A percentile compares a stretch with the other conserved stretches of the same genome.
Conservation (phyloP, 257 asterid genomes). For the Capsicum rhomboideum region DNA sequence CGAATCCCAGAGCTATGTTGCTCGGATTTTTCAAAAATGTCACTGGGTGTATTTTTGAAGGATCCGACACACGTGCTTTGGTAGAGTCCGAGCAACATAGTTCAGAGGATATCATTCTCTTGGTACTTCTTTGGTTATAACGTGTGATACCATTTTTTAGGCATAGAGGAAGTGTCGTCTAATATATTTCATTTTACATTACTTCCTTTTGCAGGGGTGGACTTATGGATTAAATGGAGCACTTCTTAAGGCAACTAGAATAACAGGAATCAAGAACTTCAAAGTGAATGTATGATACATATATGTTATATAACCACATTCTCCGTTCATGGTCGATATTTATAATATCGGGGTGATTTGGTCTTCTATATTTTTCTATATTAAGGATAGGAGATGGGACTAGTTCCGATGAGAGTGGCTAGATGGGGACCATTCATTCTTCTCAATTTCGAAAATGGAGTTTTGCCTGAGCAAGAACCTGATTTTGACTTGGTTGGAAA, state of each 20-base stretch:
- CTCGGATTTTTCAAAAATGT: no score
- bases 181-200: background rate
- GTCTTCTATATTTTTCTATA: slow-evolving; percentile 5
- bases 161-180: background rate
- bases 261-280: slow-evolving; percentile 74
- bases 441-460: slow-evolving; percentile 37
- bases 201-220: slow-evolving; percentile 53
- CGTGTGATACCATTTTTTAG: background rate
- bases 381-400: slow-evolving; percentile 74
- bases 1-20: background rate
- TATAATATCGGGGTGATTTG: background rate
- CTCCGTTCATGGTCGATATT: background rate
- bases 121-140: background rate
- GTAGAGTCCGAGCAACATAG: no score
- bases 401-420: slow-evolving; percentile 52
- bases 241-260: slow-evolving; percentile 63
- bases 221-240: slow-evolving; percentile 80
- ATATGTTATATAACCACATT: background rate
- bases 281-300: slow-evolving; percentile 36
- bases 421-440: slow-evolving; percentile 86
- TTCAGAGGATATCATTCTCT: background rate
- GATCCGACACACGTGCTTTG: no score
- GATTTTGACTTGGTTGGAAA: slow-evolving; percentile 27
- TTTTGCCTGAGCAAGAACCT: slow-evolving; percentile 14
- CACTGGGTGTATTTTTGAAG: no score